A percentile compares a stretch with the other conserved stretches of the same genome.
phyloP scores from a whole-genome alignment of 495 filamentous ascomycete species.

The Aspergillus hancockii region DNA sequence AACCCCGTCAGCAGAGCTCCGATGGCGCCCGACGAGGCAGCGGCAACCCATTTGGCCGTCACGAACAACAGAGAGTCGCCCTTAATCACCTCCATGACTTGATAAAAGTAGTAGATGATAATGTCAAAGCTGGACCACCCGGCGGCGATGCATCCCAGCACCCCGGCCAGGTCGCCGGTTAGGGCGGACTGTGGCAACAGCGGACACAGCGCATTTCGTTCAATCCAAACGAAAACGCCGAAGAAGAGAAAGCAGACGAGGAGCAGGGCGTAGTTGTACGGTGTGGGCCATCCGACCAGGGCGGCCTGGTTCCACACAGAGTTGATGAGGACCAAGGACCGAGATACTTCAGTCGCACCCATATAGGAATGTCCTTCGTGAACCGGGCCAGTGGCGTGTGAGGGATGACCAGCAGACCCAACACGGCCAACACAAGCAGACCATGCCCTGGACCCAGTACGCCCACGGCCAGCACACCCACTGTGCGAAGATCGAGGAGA shows the following conservation, averaged over 20 bases:
- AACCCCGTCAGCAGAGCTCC: constrained; percentile 52
- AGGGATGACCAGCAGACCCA: constrained; percentile 52
- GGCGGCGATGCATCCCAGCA: constrained; percentile 52
- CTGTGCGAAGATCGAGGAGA: constrained; percentile 52
- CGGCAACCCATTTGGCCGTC: constrained; percentile 46
- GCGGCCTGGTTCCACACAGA: constrained; percentile 64
- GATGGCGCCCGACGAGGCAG: constrained; percentile 45
- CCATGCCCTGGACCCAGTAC: constrained; percentile 57
- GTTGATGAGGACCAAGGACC: constrained; percentile 59
- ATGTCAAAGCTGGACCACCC: constrained; percentile 67
- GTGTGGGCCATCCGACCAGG: constrained; percentile 55
- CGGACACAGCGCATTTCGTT: constrained; percentile 48
- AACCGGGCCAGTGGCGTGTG: constrained; percentile 26
- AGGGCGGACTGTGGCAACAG: constrained; percentile 56
- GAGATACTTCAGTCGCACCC: constrained; percentile 53
- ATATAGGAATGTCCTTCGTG: constrained; percentile 18
- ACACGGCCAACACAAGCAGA: constrained; percentile 41
- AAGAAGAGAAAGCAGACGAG: constrained; percentile 55
- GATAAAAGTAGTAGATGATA: constrained; percentile 57
- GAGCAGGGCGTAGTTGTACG: constrained; percentile 56
- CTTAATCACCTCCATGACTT: constrained; percentile 53
- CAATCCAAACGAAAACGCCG: constrained; percentile 51
- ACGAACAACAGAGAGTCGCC: constrained; percentile 47
- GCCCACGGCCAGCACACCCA: constrained; percentile 63
- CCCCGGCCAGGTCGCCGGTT: constrained; percentile 50